Conservation (phyloP, 2,329 filamentous ascomycete genomes). For the Trichoderma sp. region DNA sequence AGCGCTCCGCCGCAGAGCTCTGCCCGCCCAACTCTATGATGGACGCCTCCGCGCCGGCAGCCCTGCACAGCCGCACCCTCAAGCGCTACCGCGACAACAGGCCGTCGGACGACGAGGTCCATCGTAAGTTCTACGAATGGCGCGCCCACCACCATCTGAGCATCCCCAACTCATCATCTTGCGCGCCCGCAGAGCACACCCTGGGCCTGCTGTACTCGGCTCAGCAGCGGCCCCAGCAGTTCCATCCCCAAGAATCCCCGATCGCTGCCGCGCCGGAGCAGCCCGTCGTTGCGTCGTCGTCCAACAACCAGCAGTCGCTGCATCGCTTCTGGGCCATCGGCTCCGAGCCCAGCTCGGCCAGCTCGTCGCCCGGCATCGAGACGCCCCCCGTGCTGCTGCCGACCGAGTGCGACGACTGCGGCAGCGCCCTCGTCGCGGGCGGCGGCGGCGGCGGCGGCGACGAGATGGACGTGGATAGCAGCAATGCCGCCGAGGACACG, state of each 20-base stretch:
- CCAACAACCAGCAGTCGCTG: constrained; percentile 49
- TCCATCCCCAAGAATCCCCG: constrained; percentile 4
- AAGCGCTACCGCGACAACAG: constrained; percentile 64
- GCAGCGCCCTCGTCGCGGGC: constrained; percentile 40
- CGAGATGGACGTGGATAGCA: constrained; percentile 47
- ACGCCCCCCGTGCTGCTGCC: constrained; percentile 35
- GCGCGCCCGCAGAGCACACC: constrained; percentile 53
- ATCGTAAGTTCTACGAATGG: constrained; percentile 51
- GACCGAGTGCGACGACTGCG: constrained; percentile 60
- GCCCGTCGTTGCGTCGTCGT: background rate
- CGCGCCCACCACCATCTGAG: constrained; percentile 29
- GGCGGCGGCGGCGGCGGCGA: constrained; percentile 36
- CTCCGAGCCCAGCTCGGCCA: constrained; percentile 40
- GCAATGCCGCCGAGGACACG: constrained; percentile 34
- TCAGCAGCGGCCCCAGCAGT: constrained; percentile 44
- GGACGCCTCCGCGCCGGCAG: constrained; percentile 43
- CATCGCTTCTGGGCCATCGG: constrained; percentile 66
- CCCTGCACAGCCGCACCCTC: constrained; percentile 60
- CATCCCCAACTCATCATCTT: constrained; percentile 30
- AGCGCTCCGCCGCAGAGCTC: constrained; percentile 64
- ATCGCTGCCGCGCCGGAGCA: background rate
- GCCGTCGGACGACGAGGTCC: constrained; percentile 59
- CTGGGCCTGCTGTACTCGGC: constrained; percentile 62
- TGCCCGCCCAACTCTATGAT: constrained; percentile 47
- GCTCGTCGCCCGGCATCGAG: constrained; percentile 33